phyloP scores from a whole-genome alignment of 768 basidiomycete species.

The Strobilomyces confusus region DNA sequence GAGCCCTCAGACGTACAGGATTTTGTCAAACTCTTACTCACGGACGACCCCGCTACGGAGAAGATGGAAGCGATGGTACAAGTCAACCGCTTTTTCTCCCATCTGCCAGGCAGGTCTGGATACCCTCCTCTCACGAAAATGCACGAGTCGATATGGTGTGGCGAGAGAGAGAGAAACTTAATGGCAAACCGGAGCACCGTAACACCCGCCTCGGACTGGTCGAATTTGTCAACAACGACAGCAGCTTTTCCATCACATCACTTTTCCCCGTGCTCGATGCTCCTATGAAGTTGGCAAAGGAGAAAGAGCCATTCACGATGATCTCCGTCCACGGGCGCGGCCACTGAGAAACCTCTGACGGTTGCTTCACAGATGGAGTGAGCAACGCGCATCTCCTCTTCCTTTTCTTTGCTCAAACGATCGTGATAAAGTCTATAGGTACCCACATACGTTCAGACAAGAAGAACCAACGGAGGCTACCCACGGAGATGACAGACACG shows the following conservation, averaged over 20 bases:
- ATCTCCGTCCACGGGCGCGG: conserved; percentile 2
- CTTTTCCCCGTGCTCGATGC: conserved; percentile 1
- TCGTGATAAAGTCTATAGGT: conserved; percentile 9
- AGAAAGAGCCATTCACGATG: conserved; percentile 9
- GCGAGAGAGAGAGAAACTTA: background rate
- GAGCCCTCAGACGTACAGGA: conserved; percentile 7
- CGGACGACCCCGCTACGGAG: background rate
- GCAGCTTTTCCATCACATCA: conserved; percentile 10
- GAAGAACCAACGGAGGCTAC: conserved; percentile 12
- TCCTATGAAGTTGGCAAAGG: background rate
- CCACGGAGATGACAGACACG: conserved; percentile 14
- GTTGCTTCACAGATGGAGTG: conserved; percentile 11
- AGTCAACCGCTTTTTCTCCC: conserved; percentile 11
- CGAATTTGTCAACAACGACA: conserved; percentile 19
- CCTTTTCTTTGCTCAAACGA: background rate
- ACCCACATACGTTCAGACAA: conserved; percentile 15
- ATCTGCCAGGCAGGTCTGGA: conserved; percentile 7
- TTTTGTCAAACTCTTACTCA: conserved; percentile 9
- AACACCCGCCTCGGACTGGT: conserved; percentile 10
- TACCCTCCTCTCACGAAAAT: conserved; percentile 6
- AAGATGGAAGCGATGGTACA: conserved; percentile 15
- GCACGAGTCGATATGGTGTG: conserved; percentile 9
- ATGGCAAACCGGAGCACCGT: background rate
- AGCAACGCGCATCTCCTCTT: background rate
- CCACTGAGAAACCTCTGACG: conserved; percentile 9